Evolutionary conservation across 2,329 filamentous ascomycete species (phyloP).

Genomic region (Ustulina deusta): DNA sequence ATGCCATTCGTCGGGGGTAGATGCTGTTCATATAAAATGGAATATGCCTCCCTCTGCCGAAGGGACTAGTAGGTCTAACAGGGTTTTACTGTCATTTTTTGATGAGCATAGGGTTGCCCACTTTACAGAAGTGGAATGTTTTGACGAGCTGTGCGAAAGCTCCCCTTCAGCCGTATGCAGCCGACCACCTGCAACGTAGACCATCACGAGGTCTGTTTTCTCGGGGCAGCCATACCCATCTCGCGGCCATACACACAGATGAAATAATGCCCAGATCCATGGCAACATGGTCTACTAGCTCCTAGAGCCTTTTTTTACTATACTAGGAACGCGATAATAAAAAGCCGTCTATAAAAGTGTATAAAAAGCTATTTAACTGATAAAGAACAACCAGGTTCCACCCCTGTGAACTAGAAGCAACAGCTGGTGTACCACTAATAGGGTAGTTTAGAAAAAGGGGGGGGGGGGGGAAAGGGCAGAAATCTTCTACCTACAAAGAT

Average conservation of each 20-base stretch:
- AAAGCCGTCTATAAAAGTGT: constrained; percentile 26
- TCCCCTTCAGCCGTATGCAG: constrained; percentile 35
- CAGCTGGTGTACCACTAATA: constrained; percentile 37
- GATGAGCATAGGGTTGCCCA: constrained; percentile 39
- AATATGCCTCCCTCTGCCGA: constrained; percentile 42
- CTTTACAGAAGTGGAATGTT: background rate
- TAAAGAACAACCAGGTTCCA: constrained; percentile 36
- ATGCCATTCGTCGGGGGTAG: constrained; percentile 40
- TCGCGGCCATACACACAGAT: constrained; percentile 32
- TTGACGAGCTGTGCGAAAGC: background rate
- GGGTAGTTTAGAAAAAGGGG: constrained; percentile 24
- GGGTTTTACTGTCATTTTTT: background rate
- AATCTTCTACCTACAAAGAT: constrained; percentile 28
- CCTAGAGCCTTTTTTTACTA: background rate
- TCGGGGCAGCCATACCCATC: background rate
- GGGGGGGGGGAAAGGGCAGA: no score
- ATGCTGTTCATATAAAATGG: constrained; percentile 39
- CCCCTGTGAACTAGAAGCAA: constrained; percentile 18
- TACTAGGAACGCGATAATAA: constrained; percentile 1
- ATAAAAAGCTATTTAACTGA: constrained; percentile 38
- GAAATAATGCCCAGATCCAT: constrained; percentile 37
- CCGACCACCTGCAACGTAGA: constrained; percentile 35
- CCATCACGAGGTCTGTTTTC: constrained; percentile 30
- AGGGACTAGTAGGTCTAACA: constrained; percentile 42
- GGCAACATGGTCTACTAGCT: constrained; percentile 32